These are phyloP conservation scores for Eimeria zaria DNA, from an alignment of 169 alveolate species.

Conservation along the genomic window DNA sequence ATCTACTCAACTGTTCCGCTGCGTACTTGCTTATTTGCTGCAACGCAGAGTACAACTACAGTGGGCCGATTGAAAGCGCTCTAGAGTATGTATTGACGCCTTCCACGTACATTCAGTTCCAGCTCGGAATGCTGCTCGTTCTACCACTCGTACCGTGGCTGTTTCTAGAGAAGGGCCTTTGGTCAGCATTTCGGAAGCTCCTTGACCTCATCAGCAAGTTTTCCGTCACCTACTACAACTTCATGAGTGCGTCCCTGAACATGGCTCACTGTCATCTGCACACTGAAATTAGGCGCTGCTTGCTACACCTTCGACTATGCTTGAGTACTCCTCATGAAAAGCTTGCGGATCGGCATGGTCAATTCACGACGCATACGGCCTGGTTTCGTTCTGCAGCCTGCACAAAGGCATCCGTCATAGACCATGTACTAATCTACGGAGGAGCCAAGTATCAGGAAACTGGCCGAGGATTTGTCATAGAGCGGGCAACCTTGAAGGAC, in stretches of 20 bases:
- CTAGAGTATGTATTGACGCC: constrained; percentile 82
- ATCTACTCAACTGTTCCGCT: neutral
- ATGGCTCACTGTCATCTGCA: neutral
- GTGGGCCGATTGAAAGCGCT: constrained; percentile 79
- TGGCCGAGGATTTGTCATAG: constrained; percentile 82
- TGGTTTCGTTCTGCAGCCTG: constrained; percentile 56
- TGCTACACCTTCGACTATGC: neutral
- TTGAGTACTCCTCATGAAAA: neutral
- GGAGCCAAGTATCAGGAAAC: constrained; percentile 85
- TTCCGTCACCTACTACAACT: constrained; percentile 82
- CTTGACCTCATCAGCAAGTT: constrained; percentile 73
- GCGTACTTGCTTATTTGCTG: constrained; percentile 3
- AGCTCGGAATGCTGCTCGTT: constrained; percentile 80
- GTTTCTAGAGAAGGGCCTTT: constrained; percentile 74
- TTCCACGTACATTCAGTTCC: constrained; percentile 82
- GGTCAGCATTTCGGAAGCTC: constrained; percentile 70
- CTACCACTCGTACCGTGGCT: constrained; percentile 83
- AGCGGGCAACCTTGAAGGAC: constrained; percentile 75
- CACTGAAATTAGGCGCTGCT: neutral
- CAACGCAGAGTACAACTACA: constrained; percentile 78
- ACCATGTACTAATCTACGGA: constrained; percentile 80
- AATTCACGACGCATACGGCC: neutral
- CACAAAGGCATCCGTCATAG: constrained; percentile 81
- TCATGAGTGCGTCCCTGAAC: constrained; percentile 63
- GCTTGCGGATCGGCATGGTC: neutral